phyloP scores from a whole-genome alignment of 352 stramenopile species.

The Halophytophthora polymorphica region DNA sequence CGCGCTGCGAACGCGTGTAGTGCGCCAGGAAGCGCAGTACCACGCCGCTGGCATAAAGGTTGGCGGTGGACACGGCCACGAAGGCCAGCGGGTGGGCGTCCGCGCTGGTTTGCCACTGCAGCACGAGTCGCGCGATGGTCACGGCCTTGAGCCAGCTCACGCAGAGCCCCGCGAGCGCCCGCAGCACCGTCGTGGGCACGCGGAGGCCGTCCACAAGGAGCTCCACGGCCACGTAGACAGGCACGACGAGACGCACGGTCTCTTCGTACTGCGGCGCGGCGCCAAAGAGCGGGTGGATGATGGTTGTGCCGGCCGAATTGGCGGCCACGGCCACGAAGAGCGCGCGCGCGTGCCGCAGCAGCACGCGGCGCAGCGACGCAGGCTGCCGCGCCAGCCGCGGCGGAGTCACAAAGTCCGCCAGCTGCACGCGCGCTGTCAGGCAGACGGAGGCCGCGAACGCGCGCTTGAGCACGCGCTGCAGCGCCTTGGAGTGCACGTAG shows the following conservation, averaged over 20 bases:
- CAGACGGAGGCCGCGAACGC: conserved; percentile 65
- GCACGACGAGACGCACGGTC: conserved; percentile 54
- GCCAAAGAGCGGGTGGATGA: conserved; percentile 64
- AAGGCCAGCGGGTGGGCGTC: conserved; percentile 58
- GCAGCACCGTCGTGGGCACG: conserved; percentile 42
- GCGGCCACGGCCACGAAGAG: conserved; percentile 50
- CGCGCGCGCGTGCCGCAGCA: conserved; percentile 34
- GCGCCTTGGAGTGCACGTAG: conserved; percentile 42
- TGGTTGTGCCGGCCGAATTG: conserved; percentile 61
- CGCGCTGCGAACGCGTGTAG: conserved; percentile 32
- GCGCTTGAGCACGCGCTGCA: conserved; percentile 47
- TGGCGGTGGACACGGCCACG: conserved; percentile 56
- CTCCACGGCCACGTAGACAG: conserved; percentile 52
- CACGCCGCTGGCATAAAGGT: conserved; percentile 65
- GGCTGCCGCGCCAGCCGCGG: conserved; percentile 22
- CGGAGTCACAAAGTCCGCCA: conserved; percentile 39
- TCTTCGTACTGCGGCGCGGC: conserved; percentile 52
- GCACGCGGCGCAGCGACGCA: conserved; percentile 31
- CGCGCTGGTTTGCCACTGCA: conserved; percentile 48
- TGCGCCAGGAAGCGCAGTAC: conserved; percentile 56
- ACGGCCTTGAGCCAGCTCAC: conserved; percentile 77
- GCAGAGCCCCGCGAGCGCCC: conserved; percentile 46
- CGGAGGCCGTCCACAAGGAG: conserved; percentile 32
- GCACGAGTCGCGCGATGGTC: conserved; percentile 61
- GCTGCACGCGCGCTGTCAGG: conserved; percentile 42